Evolutionary conservation across 2,329 filamentous ascomycete species (phyloP).

Genomic region (Pseudopyrenochaeta lycopersici): DNA sequence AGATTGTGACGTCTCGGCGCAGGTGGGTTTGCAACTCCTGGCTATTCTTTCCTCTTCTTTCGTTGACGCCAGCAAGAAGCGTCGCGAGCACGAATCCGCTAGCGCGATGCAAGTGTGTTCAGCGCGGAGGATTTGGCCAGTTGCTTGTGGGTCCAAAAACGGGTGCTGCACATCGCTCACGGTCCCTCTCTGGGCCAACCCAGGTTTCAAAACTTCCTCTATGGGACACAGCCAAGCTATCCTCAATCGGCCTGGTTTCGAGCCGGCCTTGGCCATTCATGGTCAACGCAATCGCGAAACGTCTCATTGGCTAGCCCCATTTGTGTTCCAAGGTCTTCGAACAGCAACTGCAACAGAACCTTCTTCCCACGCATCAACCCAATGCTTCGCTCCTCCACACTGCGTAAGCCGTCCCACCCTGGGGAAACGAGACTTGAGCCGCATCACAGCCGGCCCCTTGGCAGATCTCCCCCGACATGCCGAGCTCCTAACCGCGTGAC

Average conservation of each 20-base stretch:
- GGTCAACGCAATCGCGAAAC: slow-evolving; percentile 20
- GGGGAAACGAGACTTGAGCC: slow-evolving; percentile 41
- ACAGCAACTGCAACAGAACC: slow-evolving; percentile 41
- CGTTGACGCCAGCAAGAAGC: slow-evolving; percentile 6
- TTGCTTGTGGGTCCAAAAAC: slow-evolving; percentile 9
- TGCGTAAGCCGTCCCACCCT: slow-evolving; percentile 28
- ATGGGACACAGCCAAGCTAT: slow-evolving; percentile 23
- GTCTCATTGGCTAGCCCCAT: slow-evolving; percentile 37
- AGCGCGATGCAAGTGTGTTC: slow-evolving; percentile 15
- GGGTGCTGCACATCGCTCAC: slow-evolving; percentile 24
- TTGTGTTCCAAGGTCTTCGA: slow-evolving; percentile 35
- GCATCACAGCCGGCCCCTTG: slow-evolving; percentile 30
- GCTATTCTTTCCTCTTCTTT: slow-evolving; percentile 3
- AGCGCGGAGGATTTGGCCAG: slow-evolving; percentile 9
- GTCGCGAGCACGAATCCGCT: slow-evolving; percentile 6
- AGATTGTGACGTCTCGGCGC: slow-evolving; percentile 2
- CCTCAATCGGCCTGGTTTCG: slow-evolving; percentile 25
- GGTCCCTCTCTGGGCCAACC: slow-evolving; percentile 16
- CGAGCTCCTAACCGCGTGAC: slow-evolving; percentile 29
- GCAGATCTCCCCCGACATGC: slow-evolving; percentile 15
- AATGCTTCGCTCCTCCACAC: slow-evolving; percentile 23
- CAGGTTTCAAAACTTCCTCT: slow-evolving; percentile 33
- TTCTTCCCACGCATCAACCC: slow-evolving; percentile 30
- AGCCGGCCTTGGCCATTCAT: slow-evolving; percentile 41
- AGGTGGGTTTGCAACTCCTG: slow-evolving; percentile 1